phyloP scores from a whole-genome alignment of 2,329 filamentous ascomycete genomes.

The Chrysoporthe deuterocubensis region DNA sequence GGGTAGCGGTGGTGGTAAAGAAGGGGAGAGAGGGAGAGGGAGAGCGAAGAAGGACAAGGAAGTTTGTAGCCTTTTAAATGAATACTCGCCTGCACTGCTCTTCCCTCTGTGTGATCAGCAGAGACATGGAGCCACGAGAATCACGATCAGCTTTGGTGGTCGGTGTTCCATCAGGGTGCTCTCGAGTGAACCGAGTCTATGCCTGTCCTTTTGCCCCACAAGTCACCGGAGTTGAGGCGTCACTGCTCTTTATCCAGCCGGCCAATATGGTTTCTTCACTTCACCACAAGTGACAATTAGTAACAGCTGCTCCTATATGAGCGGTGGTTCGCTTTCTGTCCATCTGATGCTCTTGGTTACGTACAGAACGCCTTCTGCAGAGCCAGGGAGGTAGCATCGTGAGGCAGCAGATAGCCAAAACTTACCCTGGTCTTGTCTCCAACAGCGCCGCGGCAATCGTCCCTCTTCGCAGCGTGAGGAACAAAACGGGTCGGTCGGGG shows the following conservation, averaged over 20 bases:
- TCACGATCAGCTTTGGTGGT: not conserved
- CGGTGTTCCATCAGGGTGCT: not conserved
- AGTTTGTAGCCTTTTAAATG: not conserved
- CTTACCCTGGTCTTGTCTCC: not conserved
- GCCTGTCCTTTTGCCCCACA: not conserved
- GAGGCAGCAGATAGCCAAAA: not conserved
- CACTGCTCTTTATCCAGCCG: not conserved
- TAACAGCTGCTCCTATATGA: not conserved
- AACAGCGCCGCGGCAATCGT: constrained; percentile 1
- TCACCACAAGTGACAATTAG: not conserved
- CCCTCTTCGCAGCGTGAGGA: not conserved
- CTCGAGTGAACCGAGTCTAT: not conserved
- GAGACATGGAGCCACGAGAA: not conserved
- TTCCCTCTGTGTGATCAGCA: not conserved
- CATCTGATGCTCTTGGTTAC: not conserved
- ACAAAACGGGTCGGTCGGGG: constrained; percentile 3
- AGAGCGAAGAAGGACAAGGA: not conserved
- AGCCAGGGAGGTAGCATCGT: not conserved
- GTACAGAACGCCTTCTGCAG: not conserved
- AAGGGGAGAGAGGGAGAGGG: too few species aligned
- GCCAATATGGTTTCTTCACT: not conserved
- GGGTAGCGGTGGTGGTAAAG: too few species aligned
- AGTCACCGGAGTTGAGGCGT: not conserved
- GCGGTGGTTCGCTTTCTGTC: not conserved
- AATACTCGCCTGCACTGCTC: not conserved